Conservation (phyloP, 768 basidiomycete genomes). For the Leucosporidium yakuticum region DNA sequence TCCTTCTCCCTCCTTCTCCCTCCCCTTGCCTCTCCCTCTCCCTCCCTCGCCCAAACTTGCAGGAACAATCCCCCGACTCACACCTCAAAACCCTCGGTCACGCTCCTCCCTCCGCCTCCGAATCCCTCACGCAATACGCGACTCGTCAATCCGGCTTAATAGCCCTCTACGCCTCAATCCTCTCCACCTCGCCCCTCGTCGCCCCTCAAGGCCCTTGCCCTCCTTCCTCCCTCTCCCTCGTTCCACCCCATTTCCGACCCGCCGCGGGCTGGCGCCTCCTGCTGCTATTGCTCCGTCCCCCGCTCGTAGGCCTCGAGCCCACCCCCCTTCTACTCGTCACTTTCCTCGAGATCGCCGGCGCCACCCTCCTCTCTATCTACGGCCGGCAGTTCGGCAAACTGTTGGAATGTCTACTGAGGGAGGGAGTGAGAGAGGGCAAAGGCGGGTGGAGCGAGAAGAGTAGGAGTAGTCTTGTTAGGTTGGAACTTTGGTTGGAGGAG, state of each 20-base stretch:
- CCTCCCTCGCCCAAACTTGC: slow-evolving; percentile 14
- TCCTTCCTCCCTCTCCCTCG: background rate
- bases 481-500: slow-evolving; percentile 31
- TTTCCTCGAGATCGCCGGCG: slow-evolving; percentile 30
- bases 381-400: slow-evolving; percentile 34
- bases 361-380: slow-evolving; percentile 17
- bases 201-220: slow-evolving; percentile 20
- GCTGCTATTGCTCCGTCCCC: slow-evolving; percentile 25
- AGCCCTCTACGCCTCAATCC: slow-evolving; percentile 25
- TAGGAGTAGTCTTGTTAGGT: slow-evolving; percentile 20
- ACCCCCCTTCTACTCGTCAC: slow-evolving; percentile 31
- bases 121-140: slow-evolving; percentile 25
- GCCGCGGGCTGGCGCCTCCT: slow-evolving; percentile 34
- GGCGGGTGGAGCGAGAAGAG: slow-evolving; percentile 31
- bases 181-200: slow-evolving; percentile 22
- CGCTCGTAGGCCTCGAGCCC: slow-evolving; percentile 33
- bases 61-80: slow-evolving; percentile 44
- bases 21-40: background rate
- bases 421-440: slow-evolving; percentile 31
- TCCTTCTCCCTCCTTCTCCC: background rate
- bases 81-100: slow-evolving; percentile 47
- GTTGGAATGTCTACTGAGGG: slow-evolving; percentile 24
- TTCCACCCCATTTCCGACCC: slow-evolving; percentile 37
- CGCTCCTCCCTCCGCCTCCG: slow-evolving; percentile 12
- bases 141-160: slow-evolving; percentile 28